Conservation (phyloP, 257 asterid species). For the Verbena officinalis region DNA sequence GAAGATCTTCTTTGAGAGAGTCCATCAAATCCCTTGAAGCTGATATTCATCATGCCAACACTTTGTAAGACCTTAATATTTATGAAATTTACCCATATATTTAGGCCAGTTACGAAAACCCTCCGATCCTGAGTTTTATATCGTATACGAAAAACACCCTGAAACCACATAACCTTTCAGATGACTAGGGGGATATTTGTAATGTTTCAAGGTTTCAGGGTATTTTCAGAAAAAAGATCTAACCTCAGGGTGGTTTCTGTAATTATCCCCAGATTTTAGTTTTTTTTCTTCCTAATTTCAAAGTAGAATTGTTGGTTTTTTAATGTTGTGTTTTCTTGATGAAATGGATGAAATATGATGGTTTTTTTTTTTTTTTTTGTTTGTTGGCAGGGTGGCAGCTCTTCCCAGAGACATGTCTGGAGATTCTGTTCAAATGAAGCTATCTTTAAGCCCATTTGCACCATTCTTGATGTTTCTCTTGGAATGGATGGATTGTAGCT, state of each 20-base stretch:
- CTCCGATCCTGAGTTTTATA: no score
- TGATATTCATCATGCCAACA: conserved; percentile 76
- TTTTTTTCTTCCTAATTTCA: no score
- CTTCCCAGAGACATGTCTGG: conserved; percentile 52
- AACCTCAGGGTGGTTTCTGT: no score
- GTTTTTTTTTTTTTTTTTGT: background rate
- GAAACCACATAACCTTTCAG: no score
- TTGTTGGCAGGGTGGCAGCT: conserved; percentile 55
- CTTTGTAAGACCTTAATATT: conserved; percentile 43
- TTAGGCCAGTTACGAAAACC: no score
- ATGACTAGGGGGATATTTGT: no score
- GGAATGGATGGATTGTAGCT: conserved; percentile 69
- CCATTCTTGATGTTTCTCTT: conserved; percentile 52
- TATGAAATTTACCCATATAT: no score
- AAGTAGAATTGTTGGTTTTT: no score
- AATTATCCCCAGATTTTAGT: no score
- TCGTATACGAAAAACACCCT: no score
- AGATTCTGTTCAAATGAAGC: conserved; percentile 55
- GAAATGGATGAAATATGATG: background rate
- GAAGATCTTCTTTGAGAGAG: conserved; percentile 57
- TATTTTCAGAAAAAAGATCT: no score
- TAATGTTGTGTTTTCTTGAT: background rate
- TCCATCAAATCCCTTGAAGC: conserved; percentile 68
- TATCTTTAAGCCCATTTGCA: conserved; percentile 53
- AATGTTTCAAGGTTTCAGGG: no score